Base-by-base conservation (phyloP, 192 early-diverging fungal species). In the Backusella morwellensis region DNA sequence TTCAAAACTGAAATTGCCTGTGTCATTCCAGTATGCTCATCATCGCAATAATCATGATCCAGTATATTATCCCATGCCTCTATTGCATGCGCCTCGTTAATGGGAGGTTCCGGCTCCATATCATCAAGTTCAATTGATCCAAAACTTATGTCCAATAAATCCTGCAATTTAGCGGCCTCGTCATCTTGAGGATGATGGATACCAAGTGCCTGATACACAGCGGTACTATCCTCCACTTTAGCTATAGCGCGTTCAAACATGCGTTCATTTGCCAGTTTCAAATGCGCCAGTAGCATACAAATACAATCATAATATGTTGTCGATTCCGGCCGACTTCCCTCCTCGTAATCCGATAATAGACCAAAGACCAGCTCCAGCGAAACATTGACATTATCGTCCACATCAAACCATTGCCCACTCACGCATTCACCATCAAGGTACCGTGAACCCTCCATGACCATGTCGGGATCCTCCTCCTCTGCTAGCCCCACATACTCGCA, bases 401-500 rank as follows among this genome's bases (percentile, higher is more conserved):
- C 42, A 38, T 79, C 78, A 56, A 79, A 75, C 78, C 78, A 79
- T 14, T 67, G 47, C 1, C 2, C 11, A 6, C 19, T 50, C 4
- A 74, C 73, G 15, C 9, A 12, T 9, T n/a, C 66, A 1, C 23
- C 38, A 42, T 41, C 26, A 6, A 70, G 6, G 66, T 73, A 78
- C 0, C 11, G 15, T 1, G 41, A 23, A 0, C 73, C 56, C 19
- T 79, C 73, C 17, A n/a, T 32, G 0, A 70, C 12, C 40, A 67
- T 4, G 12, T 75, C 78, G 2, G 66, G 14, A 34, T 78, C 40
- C 15, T 82, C 80, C 68, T 82, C 77, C n/a, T 72, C 70, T n/a
- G n/a, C 44, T 35, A 82, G 56, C 19, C 80, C 80, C 15, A 78
- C 70, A 78, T 72, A 71, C 36, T 75, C 74, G 19, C 73, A 75